phyloP scores from a whole-genome alignment of 2,329 filamentous ascomycete genomes.

The Harringtonia lauricola region DNA sequence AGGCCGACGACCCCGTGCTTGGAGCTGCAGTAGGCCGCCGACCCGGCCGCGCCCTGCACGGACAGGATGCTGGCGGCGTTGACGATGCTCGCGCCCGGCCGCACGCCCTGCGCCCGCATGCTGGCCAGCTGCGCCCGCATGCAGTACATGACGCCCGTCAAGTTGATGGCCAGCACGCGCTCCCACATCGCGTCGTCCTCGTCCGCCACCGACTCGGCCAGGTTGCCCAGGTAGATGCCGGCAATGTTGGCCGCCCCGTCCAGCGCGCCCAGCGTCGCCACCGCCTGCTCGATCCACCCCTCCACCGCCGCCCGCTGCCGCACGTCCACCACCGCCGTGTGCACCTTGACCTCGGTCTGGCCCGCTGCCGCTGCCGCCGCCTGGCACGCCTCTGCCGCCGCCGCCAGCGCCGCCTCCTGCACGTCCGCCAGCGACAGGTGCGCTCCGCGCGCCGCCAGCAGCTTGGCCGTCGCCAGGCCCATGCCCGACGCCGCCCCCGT shows the following conservation, averaged over 20 bases:
- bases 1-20: conserved; percentile 27
- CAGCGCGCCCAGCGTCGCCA: conserved; percentile 39
- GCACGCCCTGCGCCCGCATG: conserved; percentile 4
- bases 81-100: conserved; percentile 9
- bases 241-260: conserved; percentile 46
- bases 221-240: conserved; percentile 33
- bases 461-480: too few relatives aligned
- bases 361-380: conserved; percentile 2
- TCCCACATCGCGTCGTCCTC: conserved; percentile 37
- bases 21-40: conserved; percentile 25
- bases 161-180: conserved; percentile 34
- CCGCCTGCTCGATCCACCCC: conserved; percentile 32
- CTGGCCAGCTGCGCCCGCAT: conserved; percentile 22
- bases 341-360: conserved; percentile 1
- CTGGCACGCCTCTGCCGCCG: conserved; percentile 1
- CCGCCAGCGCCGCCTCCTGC: conserved; percentile 20
- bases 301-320: conserved; percentile 28
- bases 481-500: too few relatives aligned
- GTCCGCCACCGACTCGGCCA: conserved; percentile 26
- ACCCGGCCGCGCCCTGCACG: conserved; percentile 19
- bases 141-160: conserved; percentile 41
- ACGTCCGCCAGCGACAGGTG: too few relatives aligned
- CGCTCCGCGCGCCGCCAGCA: too few relatives aligned
- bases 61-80: conserved; percentile 11
- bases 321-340: conserved; percentile 5